Evolutionary conservation across 2,329 filamentous ascomycete species (phyloP).

Genomic region (Aureobasidium sp.): DNA sequence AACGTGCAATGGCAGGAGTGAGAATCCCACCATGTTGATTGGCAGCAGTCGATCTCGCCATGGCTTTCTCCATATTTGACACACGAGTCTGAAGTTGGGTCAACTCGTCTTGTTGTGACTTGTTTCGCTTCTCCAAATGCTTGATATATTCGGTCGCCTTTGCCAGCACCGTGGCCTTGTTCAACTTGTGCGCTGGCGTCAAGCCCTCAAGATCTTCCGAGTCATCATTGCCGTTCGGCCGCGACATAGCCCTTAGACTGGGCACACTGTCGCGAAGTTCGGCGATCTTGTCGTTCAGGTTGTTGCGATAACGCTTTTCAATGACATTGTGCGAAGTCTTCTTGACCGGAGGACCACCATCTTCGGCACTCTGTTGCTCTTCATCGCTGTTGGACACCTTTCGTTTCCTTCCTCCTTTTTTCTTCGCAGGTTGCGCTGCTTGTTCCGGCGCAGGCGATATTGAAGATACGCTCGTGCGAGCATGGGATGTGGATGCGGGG

Average conservation of each 20-base stretch:
- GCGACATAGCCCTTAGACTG: conserved; percentile 76
- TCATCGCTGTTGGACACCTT: conserved; percentile 27
- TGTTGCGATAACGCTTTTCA: conserved; percentile 92
- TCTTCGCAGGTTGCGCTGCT: conserved; percentile 25
- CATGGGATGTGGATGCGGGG: conserved; percentile 26
- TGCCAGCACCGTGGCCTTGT: conserved; percentile 93
- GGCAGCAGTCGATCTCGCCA: conserved; percentile 32
- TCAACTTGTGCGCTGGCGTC: conserved; percentile 79
- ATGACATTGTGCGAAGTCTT: conserved; percentile 99
- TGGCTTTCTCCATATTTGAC: conserved; percentile 59
- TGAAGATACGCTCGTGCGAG: conserved; percentile 27
- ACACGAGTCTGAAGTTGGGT: conserved; percentile 69
- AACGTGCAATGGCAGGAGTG: conserved; percentile 28
- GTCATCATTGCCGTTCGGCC: conserved; percentile 55
- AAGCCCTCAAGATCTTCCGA: conserved; percentile 65
- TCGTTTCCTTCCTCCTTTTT: conserved; percentile 31
- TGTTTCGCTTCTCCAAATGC: conserved; percentile 87
- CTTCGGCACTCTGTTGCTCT: conserved; percentile 24
- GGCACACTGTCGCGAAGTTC: conserved; percentile 87
- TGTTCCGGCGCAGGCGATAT: conserved; percentile 22
- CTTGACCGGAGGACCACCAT: conserved; percentile 52
- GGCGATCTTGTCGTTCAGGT: conserved; percentile 94
- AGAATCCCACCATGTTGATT: background rate
- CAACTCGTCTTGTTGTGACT: conserved; percentile 75
- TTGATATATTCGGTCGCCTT: conserved; percentile 96